These are phyloP conservation scores for Leccinum fallax DNA, from an alignment of 1,284 basidiomycete genomes.

Conservation along the genomic window DNA sequence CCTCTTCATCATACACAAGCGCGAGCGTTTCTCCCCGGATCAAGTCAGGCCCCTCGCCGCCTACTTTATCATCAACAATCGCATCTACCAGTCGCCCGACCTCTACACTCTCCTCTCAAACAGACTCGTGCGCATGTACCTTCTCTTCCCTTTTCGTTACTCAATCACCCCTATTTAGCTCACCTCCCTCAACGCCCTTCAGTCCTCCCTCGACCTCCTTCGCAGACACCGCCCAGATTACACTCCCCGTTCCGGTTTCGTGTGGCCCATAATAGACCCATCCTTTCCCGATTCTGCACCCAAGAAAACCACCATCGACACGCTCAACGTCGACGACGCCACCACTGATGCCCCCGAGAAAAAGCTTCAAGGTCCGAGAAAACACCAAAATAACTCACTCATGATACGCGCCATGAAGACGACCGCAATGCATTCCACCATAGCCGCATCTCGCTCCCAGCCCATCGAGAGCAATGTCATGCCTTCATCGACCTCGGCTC, in stretches of 20 bases:
- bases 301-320: conserved; percentile 45
- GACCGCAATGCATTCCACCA: conserved; percentile 67
- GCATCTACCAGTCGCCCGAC: conserved; percentile 85
- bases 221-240: conserved; percentile 73
- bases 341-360: conserved; percentile 27
- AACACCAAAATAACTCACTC: conserved; percentile 65
- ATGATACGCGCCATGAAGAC: conserved; percentile 75
- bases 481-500: conserved; percentile 40
- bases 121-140: conserved; percentile 55
- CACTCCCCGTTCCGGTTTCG: conserved; percentile 76
- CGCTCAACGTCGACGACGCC: conserved; percentile 27
- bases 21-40: conserved; percentile 76
- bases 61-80: conserved; percentile 84
- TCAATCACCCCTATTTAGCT: conserved; percentile 46
- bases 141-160: not conserved
- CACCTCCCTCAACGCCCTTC: conserved; percentile 69
- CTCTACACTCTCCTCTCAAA: conserved; percentile 82
- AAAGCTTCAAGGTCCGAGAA: conserved; percentile 43
- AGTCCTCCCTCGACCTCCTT: conserved; percentile 71
- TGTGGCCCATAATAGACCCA: conserved; percentile 74
- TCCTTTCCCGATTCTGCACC: conserved; percentile 43
- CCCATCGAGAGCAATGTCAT: conserved; percentile 37
- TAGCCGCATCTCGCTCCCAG: conserved; percentile 44
- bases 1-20: conserved; percentile 85
- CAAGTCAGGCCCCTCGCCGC: conserved; percentile 77